Conservation (phyloP, 306 rosid genomes). For the Lathyrus sativus region DNA sequence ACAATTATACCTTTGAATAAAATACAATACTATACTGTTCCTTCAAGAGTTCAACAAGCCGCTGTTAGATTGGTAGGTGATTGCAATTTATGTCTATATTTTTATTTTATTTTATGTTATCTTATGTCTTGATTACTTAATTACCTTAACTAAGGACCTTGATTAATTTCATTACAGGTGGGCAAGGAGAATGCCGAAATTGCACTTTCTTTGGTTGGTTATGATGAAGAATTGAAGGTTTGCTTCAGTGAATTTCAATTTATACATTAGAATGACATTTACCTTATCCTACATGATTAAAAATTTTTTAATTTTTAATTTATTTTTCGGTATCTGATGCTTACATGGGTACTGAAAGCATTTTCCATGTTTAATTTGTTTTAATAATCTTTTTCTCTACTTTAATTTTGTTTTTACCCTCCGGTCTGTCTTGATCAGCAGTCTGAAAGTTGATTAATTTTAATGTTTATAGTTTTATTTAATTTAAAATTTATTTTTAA, state of each 20-base stretch:
- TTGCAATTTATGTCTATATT: conserved; percentile 13
- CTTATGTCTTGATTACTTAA: conserved; percentile 17
- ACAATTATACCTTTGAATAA: conserved; percentile 95
- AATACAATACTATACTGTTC: conserved; percentile 64
- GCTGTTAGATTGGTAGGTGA: conserved; percentile 71
- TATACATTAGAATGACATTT: conserved; percentile 24
- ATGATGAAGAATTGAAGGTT: conserved; percentile 82
- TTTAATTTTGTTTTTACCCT: conserved; percentile 22
- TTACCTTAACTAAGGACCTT: conserved; percentile 27
- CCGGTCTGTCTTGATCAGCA: background rate
- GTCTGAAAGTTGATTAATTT: conserved; percentile 6
- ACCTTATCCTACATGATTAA: background rate
- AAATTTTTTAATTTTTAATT: background rate
- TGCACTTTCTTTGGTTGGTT: conserved; percentile 92
- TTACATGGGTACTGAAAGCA: conserved; percentile 32
- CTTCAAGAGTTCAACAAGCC: conserved; percentile 62
- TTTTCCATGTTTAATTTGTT: conserved; percentile 31
- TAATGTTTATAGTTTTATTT: background rate
- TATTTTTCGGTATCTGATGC: conserved; percentile 3
- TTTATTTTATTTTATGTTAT: conserved; percentile 4
- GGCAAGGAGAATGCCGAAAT: conserved; percentile 82
- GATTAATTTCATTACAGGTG: conserved; percentile 59
- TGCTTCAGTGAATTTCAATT: conserved; percentile 40
- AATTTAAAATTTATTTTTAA: conserved; percentile 6
- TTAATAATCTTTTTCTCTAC: background rate